A percentile compares a stretch with the other conserved stretches of the same genome.
Evolutionary conservation across 2,329 filamentous ascomycete species (phyloP).

Genomic region (Akanthomyces uredinophilus): DNA sequence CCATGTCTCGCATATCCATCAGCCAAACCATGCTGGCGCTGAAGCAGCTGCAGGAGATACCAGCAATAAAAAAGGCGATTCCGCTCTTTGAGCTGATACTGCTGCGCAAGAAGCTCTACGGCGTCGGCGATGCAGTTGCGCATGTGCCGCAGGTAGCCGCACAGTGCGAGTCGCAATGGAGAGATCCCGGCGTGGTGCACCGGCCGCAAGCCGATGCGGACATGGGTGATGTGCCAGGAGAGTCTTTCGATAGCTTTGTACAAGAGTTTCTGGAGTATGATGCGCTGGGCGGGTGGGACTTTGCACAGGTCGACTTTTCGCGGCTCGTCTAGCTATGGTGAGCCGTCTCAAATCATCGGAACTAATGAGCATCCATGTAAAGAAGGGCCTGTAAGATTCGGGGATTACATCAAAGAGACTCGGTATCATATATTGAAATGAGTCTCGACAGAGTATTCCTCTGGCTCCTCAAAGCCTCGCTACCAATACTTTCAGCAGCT

Average conservation of each 20-base stretch:
- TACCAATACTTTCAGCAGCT: no score
- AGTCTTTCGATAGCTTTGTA: not conserved
- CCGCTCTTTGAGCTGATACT: slow-evolving; percentile 5
- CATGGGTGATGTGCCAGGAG: not conserved
- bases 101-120: not conserved
- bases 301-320: not conserved
- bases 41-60: not conserved
- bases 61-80: slow-evolving; percentile 6
- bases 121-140: no score
- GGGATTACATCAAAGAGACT: no score
- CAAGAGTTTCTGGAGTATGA: not conserved
- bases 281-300: not conserved
- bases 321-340: not conserved
- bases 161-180: not conserved
- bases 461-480: no score
- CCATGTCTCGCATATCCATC: slow-evolving; percentile 12
- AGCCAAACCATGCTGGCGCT: slow-evolving; percentile 12
- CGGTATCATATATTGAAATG: no score
- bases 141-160: not conserved
- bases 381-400: not conserved
- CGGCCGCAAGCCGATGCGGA: not conserved
- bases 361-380: no score
- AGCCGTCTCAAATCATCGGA: no score
- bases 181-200: not conserved
- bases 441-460: no score